Conservation (phyloP, 2,329 filamentous ascomycete genomes). For the Ceratocystis colombiana region DNA sequence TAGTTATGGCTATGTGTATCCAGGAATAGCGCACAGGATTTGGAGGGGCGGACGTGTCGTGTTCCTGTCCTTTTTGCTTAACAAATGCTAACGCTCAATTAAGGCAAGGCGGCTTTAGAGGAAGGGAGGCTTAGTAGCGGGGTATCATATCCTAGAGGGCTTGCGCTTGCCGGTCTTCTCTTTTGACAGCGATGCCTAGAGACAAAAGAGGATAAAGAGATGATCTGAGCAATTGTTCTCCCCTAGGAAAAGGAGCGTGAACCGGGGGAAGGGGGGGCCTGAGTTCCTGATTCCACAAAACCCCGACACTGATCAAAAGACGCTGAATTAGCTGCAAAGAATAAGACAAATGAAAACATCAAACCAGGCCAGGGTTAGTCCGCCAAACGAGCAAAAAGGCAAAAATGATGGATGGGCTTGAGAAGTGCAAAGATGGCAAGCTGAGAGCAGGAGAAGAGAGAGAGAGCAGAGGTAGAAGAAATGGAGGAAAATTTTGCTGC, state of each 20-base stretch:
- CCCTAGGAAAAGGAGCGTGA: not conserved
- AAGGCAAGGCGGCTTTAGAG: not conserved
- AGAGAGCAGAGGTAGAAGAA: not conserved
- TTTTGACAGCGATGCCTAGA: not conserved
- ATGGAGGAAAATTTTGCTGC: not conserved
- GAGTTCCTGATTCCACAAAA: too few relatives aligned
- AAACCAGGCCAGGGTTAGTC: too few relatives aligned
- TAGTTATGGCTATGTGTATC: not conserved
- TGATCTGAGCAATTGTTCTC: not conserved
- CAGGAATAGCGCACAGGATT: not conserved
- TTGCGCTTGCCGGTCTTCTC: not conserved
- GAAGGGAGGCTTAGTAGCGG: conserved; percentile 1
- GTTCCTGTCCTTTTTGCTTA: not conserved
- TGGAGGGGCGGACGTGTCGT: not conserved
- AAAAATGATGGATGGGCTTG: not conserved
- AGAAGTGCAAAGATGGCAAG: not conserved
- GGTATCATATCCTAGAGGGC: not conserved
- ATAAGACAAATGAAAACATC: not conserved
- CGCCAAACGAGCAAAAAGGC: not conserved
- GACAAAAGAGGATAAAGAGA: conserved; percentile 2
- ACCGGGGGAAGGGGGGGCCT: not conserved
- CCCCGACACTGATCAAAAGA: too few relatives aligned
- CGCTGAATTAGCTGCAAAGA: not conserved
- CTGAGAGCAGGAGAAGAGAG: not conserved
- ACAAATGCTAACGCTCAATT: not conserved